These are phyloP conservation scores for Croton setiger DNA, from an alignment of 441 rosid genomes.

Conservation along the genomic window DNA sequence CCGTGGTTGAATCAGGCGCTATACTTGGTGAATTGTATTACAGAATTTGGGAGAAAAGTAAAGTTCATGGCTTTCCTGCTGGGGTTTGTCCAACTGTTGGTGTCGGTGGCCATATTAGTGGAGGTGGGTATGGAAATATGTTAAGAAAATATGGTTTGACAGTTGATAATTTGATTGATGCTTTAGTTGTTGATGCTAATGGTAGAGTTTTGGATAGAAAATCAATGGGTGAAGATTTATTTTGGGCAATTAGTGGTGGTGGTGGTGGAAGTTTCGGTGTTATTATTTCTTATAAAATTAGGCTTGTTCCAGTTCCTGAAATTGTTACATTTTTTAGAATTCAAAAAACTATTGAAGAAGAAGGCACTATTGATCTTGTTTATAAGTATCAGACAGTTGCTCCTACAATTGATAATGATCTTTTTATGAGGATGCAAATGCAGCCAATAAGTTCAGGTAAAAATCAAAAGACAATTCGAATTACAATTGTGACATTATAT, in stretches of 20 bases:
- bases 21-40: conserved; percentile 56
- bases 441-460: conserved; percentile 34
- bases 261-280: conserved; percentile 66
- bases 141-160: conserved; percentile 6
- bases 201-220: conserved; percentile 1
- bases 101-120: conserved; percentile 15
- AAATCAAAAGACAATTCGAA: conserved; percentile 33
- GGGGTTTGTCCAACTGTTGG: conserved; percentile 7
- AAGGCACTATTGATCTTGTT: conserved; percentile 35
- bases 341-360: conserved; percentile 27
- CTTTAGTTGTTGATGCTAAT: conserved; percentile 7
- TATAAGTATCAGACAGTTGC: conserved; percentile 49
- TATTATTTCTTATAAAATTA: conserved; percentile 42
- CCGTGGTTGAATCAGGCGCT: conserved; percentile 60
- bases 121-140: conserved; percentile 8
- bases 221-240: conserved; percentile 47
- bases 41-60: conserved; percentile 30
- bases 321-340: conserved; percentile 50
- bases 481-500: conserved; percentile 35
- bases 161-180: conserved; percentile 1
- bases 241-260: conserved; percentile 76
- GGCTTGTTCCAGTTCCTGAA: conserved; percentile 51
- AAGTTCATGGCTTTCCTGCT: conserved; percentile 1
- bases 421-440: conserved; percentile 46
- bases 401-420: conserved; percentile 18